phyloP scores from a whole-genome alignment of 169 alveolate genomes.

The Condylostoma magnum region DNA sequence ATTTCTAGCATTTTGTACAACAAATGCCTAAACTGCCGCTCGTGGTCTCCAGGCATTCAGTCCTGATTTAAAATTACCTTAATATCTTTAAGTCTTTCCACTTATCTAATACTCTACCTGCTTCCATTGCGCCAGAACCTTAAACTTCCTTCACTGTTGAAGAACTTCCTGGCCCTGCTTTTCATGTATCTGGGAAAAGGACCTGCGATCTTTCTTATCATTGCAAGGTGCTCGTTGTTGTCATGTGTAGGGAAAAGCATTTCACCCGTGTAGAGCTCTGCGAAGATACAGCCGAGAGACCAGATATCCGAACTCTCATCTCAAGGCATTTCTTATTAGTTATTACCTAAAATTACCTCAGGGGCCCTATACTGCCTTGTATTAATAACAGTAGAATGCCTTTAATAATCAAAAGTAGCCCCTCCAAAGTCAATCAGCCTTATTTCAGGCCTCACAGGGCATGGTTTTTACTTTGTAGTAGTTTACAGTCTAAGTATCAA shows the following conservation, averaged over 20 bases:
- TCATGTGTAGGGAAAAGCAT: constrained; percentile 93
- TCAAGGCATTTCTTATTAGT: constrained; percentile 87
- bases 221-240: constrained; percentile 93
- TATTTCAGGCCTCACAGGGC: constrained; percentile 83
- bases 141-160: neutral
- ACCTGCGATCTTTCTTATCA: constrained; percentile 88
- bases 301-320: constrained; percentile 94
- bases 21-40: neutral
- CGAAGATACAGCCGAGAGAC: constrained; percentile 95
- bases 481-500: constrained; percentile 21
- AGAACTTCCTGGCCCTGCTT: constrained; percentile 17
- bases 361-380: constrained; percentile 99
- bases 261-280: constrained; percentile 93
- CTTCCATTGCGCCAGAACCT: neutral
- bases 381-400: constrained; percentile 95
- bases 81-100: neutral
- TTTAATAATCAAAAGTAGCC: constrained; percentile 95
- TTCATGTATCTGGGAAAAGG: constrained; percentile 85
- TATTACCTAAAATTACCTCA: constrained; percentile 92
- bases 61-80: constrained; percentile 16
- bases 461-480: neutral
- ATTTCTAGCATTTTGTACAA: constrained; percentile 4
- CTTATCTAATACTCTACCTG: neutral
- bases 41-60: neutral
- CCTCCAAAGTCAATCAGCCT: constrained; percentile 98